Conservation (phyloP, 2,329 filamentous ascomycete genomes). For the Diaporthe batatas region DNA sequence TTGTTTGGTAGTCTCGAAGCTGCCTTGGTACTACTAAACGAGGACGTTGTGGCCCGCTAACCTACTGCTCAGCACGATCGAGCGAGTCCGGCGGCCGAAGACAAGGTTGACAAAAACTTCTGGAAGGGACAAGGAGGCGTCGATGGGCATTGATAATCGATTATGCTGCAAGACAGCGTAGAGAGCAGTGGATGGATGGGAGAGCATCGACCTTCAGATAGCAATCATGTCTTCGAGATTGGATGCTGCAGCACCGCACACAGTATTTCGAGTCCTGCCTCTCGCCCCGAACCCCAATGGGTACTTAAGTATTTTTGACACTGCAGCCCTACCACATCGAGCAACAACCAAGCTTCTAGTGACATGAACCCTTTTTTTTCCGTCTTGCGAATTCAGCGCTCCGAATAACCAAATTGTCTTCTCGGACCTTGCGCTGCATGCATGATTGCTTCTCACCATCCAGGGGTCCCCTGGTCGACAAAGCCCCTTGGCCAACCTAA, state of each 20-base stretch:
- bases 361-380: not conserved
- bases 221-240: not conserved
- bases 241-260: too few relatives aligned
- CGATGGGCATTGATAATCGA: constrained; percentile 1
- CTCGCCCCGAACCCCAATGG: not conserved
- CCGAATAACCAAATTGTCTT: not conserved
- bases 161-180: not conserved
- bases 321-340: not conserved
- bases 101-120: constrained; percentile 69
- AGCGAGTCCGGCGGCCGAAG: constrained; percentile 55
- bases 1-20: not conserved
- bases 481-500: not conserved
- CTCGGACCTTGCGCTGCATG: not conserved
- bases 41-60: not conserved
- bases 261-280: not conserved
- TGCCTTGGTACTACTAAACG: not conserved
- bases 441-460: not conserved
- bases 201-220: not conserved
- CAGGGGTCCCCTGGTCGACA: not conserved
- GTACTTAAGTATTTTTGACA: too few relatives aligned
- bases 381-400: too few relatives aligned
- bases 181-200: too few relatives aligned
- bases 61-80: constrained; percentile 57
- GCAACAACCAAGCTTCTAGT: not conserved
- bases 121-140: constrained; percentile 55